Evolutionary conservation across 2,329 filamentous ascomycete genomes (phyloP).

Genomic region (Colletotrichum gloeosporioides): DNA sequence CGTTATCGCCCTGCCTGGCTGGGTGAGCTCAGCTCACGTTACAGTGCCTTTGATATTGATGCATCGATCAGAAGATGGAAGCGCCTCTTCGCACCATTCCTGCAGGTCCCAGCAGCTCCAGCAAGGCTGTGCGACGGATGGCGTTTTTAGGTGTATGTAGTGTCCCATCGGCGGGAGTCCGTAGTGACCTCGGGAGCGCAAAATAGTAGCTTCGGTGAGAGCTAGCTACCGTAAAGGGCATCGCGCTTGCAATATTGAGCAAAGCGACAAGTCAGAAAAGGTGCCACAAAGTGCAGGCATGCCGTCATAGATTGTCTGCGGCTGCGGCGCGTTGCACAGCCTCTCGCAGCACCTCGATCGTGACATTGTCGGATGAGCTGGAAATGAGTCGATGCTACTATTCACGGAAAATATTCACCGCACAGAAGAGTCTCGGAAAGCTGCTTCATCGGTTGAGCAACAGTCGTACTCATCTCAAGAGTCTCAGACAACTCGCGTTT

Average conservation of each 20-base stretch:
- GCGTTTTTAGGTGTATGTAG: not conserved
- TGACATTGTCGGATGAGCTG: not conserved
- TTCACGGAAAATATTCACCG: not conserved
- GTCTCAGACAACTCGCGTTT: conserved; percentile 4
- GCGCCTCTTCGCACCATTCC: not conserved
- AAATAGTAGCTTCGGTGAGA: not conserved
- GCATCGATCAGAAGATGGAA: not conserved
- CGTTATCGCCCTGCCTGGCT: not conserved
- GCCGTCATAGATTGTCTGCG: conserved; percentile 1
- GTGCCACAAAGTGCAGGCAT: not conserved
- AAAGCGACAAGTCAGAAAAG: not conserved
- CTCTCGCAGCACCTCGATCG: not conserved
- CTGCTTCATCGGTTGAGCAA: conserved; percentile 14
- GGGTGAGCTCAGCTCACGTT: not conserved
- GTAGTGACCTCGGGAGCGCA: not conserved
- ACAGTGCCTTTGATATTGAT: not conserved
- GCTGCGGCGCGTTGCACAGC: conserved; percentile 13
- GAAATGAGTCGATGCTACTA: not conserved
- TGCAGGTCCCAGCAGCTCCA: not conserved
- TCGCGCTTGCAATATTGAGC: conserved; percentile 4
- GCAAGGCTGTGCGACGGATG: conserved; percentile 1
- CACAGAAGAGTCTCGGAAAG: not conserved
- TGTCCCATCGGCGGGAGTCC: not conserved
- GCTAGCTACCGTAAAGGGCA: conserved; percentile 3
- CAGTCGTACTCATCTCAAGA: conserved; percentile 9